phyloP scores from a whole-genome alignment of 257 asterid genomes.

The Ilex asprella region DNA sequence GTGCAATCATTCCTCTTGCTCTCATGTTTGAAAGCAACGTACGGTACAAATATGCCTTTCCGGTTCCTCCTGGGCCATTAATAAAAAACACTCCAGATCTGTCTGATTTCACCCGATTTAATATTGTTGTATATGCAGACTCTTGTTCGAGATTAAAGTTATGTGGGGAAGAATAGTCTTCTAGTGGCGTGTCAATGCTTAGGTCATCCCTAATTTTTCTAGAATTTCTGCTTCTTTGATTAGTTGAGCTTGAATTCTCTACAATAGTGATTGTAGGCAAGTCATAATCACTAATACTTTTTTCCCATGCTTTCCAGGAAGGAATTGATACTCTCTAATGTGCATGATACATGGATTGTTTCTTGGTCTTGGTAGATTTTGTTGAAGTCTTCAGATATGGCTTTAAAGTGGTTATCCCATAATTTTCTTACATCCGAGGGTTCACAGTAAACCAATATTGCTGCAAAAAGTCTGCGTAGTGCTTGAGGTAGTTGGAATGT shows the following conservation, averaged over 20 bases:
- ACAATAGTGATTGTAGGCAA: neutral
- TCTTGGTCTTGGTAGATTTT: neutral
- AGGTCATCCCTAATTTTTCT: neutral
- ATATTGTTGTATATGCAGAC: neutral
- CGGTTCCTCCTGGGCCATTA: slow-evolving; percentile 4
- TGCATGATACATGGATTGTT: no score
- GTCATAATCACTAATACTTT: neutral
- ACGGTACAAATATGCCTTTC: slow-evolving; percentile 2
- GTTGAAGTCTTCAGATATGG: slow-evolving; percentile 7
- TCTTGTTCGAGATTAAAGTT: neutral
- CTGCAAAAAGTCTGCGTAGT: slow-evolving; percentile 1
- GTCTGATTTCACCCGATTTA: no score
- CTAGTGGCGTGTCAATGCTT: neutral
- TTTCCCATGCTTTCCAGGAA: neutral
- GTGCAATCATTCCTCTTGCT: neutral
- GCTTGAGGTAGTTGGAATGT: slow-evolving; percentile 11
- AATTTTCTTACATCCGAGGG: slow-evolving; percentile 3
- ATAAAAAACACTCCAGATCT: neutral
- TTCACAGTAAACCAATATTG: neutral
- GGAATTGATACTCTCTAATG: neutral
- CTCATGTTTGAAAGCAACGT: neutral
- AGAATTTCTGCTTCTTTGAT: neutral
- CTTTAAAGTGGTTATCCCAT: slow-evolving; percentile 6
- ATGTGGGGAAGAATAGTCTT: neutral
- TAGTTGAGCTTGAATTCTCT: no score